Evolutionary conservation across 768 basidiomycete genomes (phyloP), one percentile per base, ranked within the genome.

Genomic region (Pleurotus eryngii): DNA sequence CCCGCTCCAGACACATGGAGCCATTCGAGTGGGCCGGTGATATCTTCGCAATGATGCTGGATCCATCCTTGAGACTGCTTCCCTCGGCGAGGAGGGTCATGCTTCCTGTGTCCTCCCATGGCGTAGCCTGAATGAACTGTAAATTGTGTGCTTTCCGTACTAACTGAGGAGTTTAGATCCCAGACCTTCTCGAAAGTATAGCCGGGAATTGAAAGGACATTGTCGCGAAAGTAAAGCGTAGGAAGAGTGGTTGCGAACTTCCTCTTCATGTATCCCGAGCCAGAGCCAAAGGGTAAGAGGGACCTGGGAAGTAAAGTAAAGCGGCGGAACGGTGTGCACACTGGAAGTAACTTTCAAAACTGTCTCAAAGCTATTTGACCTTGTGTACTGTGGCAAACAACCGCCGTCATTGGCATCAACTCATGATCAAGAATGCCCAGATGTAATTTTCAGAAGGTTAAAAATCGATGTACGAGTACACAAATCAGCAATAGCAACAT

Each of bases 91-190:
- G 70, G 35, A 81, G 70, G 0, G 87, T 89, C 77, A 85, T 80
- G 59, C 85, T 85, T 51, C 87, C 87, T 0, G 86, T 88, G 65
- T 90, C 87, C 57, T 84, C 78, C 87, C 87, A 90, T 71, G 74
- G 78, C 17, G 72, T 65, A 18, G 83, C 86, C 86, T 88, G 53
- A 42, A 18, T 57, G 24, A 9, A 40, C 62, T 20, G 15, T 42
- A 43, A 40, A 51, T 20, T 49, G 59, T 45, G 22, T 47, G 40
- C 8, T 27, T 38, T 49, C 27, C 49, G 37, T 39, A 20, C 20
- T 20, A 47, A 35, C 54, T 49, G 42, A 45, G 58, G 37, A 54
- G 37, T 11, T 48, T 24, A 30, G 30, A 30, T 30, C 11, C 59
- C 72, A 15, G 50, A 84, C 86, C 79, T 83, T 84, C 63, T 86